phyloP scores from a whole-genome alignment of 305 asterid genomes.

The Fraxinus dipetala region DNA sequence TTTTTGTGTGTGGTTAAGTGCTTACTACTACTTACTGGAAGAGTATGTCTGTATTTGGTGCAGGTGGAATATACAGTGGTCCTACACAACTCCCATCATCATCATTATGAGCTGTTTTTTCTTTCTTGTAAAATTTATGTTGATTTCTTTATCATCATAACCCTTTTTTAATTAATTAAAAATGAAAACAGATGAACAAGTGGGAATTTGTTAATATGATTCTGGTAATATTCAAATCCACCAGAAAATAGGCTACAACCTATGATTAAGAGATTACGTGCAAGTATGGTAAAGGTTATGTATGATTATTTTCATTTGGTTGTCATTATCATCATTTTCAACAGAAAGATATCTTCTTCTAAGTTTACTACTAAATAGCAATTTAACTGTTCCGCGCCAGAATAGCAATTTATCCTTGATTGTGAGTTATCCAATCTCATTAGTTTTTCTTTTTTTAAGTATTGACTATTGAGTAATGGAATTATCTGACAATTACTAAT shows the following conservation, averaged over 20 bases:
- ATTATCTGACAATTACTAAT: not conserved
- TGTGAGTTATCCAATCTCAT: not conserved
- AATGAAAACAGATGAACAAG: not conserved
- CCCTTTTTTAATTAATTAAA: not conserved
- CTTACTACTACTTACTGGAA: not conserved
- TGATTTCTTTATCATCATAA: constrained; percentile 14
- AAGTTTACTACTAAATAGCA: not conserved
- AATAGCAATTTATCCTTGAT: not conserved
- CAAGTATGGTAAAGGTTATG: not conserved
- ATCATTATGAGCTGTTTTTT: constrained; percentile 18
- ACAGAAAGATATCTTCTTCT: not conserved
- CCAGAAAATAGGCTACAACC: not conserved
- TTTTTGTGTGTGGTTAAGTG: not conserved
- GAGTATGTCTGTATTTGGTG: not conserved
- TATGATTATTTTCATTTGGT: not conserved
- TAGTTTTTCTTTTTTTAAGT: not conserved
- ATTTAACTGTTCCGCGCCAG: not conserved
- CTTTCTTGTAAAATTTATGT: constrained; percentile 3
- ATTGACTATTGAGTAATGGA: not conserved
- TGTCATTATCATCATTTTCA: not conserved
- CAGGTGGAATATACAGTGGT: constrained; percentile 25
- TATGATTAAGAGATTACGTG: not conserved
- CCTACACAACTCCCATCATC: constrained; percentile 24
- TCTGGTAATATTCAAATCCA: not conserved
- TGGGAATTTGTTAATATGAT: not conserved